Conservation (phyloP, 306 rosid species). For the Begonia fuchsioides region DNA sequence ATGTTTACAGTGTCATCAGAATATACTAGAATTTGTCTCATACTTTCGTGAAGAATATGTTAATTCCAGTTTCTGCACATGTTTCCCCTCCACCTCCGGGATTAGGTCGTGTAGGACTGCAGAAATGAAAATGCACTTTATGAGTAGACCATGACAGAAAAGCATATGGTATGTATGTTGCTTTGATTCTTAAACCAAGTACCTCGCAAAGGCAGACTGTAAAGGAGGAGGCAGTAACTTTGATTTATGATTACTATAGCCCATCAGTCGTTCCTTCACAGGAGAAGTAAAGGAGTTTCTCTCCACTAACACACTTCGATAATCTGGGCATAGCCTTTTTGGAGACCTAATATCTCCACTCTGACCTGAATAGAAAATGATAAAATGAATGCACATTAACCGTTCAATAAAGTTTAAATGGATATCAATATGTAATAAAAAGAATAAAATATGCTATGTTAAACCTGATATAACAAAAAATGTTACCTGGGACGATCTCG, state of each 20-base stretch:
- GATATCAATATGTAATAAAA: too few species aligned
- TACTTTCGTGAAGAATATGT: conserved; percentile 90
- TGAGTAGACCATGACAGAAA: too few species aligned
- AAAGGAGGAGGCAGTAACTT: conserved; percentile 75
- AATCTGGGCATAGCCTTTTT: conserved; percentile 53
- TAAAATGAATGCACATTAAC: not conserved
- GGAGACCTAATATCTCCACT: conserved; percentile 86
- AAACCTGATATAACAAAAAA: not conserved
- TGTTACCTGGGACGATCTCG: conserved; percentile 54
- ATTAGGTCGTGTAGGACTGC: conserved; percentile 95
- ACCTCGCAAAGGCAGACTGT: conserved; percentile 99
- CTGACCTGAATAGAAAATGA: not conserved
- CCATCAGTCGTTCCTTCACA: conserved; percentile 71
- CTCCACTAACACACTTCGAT: conserved; percentile 54
- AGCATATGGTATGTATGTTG: not conserved
- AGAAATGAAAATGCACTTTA: conserved; percentile 12
- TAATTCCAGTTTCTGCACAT: conserved; percentile 93
- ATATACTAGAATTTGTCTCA: not conserved
- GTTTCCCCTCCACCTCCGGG: conserved; percentile 99
- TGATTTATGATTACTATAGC: conserved; percentile 53
- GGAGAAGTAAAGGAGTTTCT: conserved; percentile 82
- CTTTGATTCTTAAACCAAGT: conserved; percentile 6
- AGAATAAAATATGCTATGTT: too few species aligned
- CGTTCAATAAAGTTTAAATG: too few species aligned
- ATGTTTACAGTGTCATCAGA: too few species aligned